Percentiles rank a stretch among this genome's conserved stretches.
phyloP scores from a whole-genome alignment of 1,284 basidiomycete genomes.

The Puccinia horiana region DNA sequence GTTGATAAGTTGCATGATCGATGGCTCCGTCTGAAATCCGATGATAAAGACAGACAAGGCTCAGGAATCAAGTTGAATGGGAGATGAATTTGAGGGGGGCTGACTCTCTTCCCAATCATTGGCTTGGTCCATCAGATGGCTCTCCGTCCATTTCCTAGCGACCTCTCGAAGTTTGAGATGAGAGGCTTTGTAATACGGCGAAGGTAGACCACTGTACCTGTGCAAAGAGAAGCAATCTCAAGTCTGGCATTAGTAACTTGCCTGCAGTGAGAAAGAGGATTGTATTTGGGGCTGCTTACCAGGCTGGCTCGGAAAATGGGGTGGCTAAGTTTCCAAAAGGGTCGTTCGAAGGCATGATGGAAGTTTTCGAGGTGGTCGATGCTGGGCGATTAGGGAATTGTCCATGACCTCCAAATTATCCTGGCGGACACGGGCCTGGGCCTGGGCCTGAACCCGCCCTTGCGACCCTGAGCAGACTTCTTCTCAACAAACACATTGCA shows the following conservation, averaged over 20 bases:
- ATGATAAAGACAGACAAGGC: background rate
- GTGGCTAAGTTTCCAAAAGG: slow-evolving; percentile 26
- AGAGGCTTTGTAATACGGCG: slow-evolving; percentile 46
- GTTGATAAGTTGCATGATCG: slow-evolving; percentile 43
- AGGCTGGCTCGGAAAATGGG: slow-evolving; percentile 45
- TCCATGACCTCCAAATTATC: background rate
- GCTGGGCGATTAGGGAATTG: background rate
- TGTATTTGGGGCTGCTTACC: background rate
- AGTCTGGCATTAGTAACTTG: background rate
- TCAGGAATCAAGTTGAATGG: background rate
- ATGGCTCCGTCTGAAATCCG: slow-evolving; percentile 20
- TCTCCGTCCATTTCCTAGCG: slow-evolving; percentile 50
- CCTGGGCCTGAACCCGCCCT: background rate
- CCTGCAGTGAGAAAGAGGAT: background rate
- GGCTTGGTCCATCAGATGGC: slow-evolving; percentile 46
- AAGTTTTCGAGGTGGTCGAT: too few relatives aligned
- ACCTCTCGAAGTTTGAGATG: slow-evolving; percentile 36
- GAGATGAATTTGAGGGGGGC: background rate
- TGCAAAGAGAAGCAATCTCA: background rate
- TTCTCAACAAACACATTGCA: too few relatives aligned
- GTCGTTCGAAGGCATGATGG: background rate
- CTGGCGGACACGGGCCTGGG: background rate
- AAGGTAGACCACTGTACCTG: slow-evolving; percentile 51
- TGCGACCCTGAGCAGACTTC: background rate
- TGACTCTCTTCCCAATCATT: slow-evolving; percentile 44